These are phyloP conservation scores for Drechslerella stenobrocha DNA, from an alignment of 2,329 filamentous ascomycete species.

Conservation along the genomic window DNA sequence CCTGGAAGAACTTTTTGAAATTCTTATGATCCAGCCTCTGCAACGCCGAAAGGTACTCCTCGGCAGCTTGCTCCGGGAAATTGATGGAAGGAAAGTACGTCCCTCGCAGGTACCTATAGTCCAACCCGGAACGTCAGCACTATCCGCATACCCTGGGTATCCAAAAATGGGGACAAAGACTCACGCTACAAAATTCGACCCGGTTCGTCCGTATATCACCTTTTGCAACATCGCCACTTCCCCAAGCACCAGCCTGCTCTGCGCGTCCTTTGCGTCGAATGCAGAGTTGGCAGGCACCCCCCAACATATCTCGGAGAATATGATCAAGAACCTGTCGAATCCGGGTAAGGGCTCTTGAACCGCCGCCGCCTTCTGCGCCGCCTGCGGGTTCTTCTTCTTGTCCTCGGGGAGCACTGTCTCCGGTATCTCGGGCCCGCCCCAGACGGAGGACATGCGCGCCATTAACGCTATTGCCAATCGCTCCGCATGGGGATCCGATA, in stretches of 20 bases:
- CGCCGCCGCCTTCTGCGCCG: conserved; percentile 60
- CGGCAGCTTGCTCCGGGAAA: conserved; percentile 49
- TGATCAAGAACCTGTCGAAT: conserved; percentile 85
- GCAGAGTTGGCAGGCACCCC: conserved; percentile 75
- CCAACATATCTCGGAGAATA: conserved; percentile 90
- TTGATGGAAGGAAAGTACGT: conserved; percentile 52
- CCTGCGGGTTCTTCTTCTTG: conserved; percentile 57
- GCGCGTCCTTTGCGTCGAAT: conserved; percentile 84
- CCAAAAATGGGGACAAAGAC: not conserved
- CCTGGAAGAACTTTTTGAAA: conserved; percentile 52
- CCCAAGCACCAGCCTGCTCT: conserved; percentile 81
- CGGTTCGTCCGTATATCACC: conserved; percentile 86
- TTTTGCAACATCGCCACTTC: conserved; percentile 88
- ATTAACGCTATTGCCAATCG: conserved; percentile 82
- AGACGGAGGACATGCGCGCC: conserved; percentile 78
- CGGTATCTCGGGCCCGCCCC: conserved; percentile 80
- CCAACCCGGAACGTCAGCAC: not conserved
- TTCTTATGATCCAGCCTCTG: conserved; percentile 50
- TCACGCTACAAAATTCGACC: conserved; percentile 69
- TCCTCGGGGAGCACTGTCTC: conserved; percentile 53
- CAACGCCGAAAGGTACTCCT: conserved; percentile 51
- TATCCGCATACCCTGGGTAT: conserved; percentile 1
- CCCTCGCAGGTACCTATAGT: conserved; percentile 49
- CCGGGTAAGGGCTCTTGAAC: conserved; percentile 67
- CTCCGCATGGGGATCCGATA: conserved; percentile 67